Conservation (phyloP, 2,329 filamentous ascomycete species). For the Phyllosticta citriasiana region DNA sequence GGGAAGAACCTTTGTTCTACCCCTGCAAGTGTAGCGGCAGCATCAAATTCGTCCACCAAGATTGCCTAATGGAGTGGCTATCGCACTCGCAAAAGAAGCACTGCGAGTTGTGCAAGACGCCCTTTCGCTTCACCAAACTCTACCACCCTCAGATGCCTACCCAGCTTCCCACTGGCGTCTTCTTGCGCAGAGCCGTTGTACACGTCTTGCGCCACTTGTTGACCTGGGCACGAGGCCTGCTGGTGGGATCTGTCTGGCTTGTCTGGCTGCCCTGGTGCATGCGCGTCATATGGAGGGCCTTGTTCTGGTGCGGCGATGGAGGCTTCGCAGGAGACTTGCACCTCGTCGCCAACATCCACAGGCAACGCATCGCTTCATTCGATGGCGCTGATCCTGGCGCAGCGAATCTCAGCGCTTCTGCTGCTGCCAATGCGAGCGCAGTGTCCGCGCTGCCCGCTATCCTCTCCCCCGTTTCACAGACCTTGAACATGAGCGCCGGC, state of each 20-base stretch:
- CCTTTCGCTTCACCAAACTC: conserved; percentile 95
- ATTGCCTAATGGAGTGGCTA: conserved; percentile 97
- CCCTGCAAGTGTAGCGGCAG: conserved; percentile 98
- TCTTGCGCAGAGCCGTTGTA: conserved; percentile 64
- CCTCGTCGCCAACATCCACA: conserved; percentile 15
- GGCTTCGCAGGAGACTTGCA: conserved; percentile 46
- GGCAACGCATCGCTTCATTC: neutral
- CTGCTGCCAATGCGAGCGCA: conserved; percentile 16
- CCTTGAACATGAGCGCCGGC: conserved; percentile 31
- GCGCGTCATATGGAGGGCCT: conserved; percentile 80
- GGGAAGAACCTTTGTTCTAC: conserved; percentile 82
- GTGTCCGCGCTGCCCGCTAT: conserved; percentile 17
- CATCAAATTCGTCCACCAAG: conserved; percentile 97
- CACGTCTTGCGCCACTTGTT: conserved; percentile 63
- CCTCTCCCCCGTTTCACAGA: conserved; percentile 28
- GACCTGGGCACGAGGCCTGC: conserved; percentile 65
- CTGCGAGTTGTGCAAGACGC: conserved; percentile 98
- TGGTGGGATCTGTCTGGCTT: conserved; percentile 83
- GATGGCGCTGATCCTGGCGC: conserved; percentile 7
- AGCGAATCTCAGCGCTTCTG: conserved; percentile 13
- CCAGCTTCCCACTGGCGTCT: conserved; percentile 68
- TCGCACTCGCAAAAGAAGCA: conserved; percentile 99
- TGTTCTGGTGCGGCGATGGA: conserved; percentile 90
- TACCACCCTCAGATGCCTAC: conserved; percentile 92
- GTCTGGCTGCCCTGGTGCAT: conserved; percentile 82